Conservation (phyloP, 139 green algal genomes). For the Parachlorella kessleri region DNA sequence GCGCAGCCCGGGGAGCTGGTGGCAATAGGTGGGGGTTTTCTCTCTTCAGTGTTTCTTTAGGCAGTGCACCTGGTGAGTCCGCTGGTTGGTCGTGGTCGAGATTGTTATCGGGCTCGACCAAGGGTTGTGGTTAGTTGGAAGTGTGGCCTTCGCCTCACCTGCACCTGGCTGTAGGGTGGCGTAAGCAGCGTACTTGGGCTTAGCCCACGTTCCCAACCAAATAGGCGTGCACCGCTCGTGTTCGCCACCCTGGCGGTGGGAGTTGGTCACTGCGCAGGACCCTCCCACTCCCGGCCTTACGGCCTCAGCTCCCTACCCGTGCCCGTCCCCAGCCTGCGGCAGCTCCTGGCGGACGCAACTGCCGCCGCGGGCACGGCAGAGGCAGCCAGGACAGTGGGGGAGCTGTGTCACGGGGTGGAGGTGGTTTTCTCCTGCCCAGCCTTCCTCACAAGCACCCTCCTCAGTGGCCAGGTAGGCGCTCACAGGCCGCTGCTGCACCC, state of each 20-base stretch:
- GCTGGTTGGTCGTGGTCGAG: no score
- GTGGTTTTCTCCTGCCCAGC: conserved; percentile 50
- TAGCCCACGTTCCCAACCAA: no score
- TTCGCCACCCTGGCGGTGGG: no score
- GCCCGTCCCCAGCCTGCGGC: conserved; percentile 25
- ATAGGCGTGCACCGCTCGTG: no score
- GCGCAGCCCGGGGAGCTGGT: conserved; percentile 3
- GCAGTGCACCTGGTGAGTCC: no score
- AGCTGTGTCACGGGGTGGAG: conserved; percentile 25
- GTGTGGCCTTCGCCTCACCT: no score
- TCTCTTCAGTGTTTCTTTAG: no score
- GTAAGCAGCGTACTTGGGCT: no score
- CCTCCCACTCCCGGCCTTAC: background rate
- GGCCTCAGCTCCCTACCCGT: conserved; percentile 2
- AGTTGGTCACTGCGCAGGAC: conserved; percentile 4
- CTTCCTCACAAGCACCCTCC: conserved; percentile 33
- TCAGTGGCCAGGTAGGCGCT: background rate
- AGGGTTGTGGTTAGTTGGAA: no score
- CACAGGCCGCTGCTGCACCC: background rate
- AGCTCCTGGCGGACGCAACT: conserved; percentile 6
- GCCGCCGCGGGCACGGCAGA: background rate
- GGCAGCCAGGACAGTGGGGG: no score
- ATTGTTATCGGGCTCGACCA: no score
- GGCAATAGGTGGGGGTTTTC: conserved; percentile 21
- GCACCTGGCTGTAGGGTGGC: no score